Conservation (phyloP, 2,329 filamentous ascomycete genomes). For the Emericellopsis cladophorae region DNA sequence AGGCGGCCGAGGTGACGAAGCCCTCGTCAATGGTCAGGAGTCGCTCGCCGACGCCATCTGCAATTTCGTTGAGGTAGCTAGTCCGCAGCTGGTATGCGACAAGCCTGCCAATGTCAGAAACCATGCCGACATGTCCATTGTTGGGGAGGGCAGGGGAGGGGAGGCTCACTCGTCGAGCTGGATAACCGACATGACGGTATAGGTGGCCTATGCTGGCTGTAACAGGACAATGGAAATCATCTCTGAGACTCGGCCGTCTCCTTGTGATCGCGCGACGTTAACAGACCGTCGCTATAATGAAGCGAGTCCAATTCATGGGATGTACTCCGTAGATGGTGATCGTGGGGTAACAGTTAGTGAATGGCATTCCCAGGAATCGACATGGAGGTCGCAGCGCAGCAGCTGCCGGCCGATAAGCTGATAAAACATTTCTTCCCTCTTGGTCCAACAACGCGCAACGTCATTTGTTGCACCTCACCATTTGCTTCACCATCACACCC, state of each 20-base stretch:
- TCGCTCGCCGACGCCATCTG: conserved; percentile 74
- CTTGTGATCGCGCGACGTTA: neutral
- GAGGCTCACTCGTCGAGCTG: conserved; percentile 22
- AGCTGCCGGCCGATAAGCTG: no score
- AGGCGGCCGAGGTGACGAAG: conserved; percentile 68
- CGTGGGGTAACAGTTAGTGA: no score
- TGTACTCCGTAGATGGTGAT: no score
- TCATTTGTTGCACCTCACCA: no score
- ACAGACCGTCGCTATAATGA: no score
- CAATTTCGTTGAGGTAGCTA: conserved; percentile 67
- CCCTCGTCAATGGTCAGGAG: conserved; percentile 70
- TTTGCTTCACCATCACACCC: no score
- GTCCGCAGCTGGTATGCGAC: conserved; percentile 73
- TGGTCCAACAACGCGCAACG: no score
- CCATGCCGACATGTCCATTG: neutral
- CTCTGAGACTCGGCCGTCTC: neutral
- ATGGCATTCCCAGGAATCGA: no score
- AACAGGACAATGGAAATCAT: neutral
- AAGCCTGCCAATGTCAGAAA: conserved; percentile 37
- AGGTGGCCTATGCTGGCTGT: neutral
- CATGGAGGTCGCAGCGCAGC: no score
- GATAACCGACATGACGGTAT: conserved; percentile 20
- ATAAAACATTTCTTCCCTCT: neutral
- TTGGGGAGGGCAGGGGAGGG: neutral
- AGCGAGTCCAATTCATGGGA: no score